Evolutionary conservation across 2,329 filamentous ascomycete species (phyloP), one percentile per base, ranked within the genome.

Genomic region (Hypoxylon sp.): DNA sequence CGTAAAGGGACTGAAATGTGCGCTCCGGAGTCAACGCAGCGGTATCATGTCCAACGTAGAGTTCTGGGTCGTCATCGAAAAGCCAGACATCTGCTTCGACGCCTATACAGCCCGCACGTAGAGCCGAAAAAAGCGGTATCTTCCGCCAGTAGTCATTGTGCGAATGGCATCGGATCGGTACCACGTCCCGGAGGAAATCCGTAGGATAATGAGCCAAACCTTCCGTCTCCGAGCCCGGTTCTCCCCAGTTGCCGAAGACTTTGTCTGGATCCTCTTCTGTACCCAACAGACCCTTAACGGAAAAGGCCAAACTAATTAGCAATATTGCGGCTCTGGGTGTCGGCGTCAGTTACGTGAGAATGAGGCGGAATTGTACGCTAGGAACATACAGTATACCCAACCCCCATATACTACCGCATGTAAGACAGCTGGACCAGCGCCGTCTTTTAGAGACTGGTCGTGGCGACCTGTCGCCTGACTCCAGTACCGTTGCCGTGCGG

Each of bases 91-190:
- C 90, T 2, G 88, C 89, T 76, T 92, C 90, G 3, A 91, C 81
- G 8, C 87, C 84, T 5, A 85, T 84, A 68, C 87, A 90, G 6
- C 87, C 86, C 4, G 83, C 82, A 6, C 79, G 74, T 1, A 89
- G 74, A 20, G 89, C 90, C 10, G 86, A 86, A 69, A 85, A 88
- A 3, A 92, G 79, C 0, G 89, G 89, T 0, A 85, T 79, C 17
- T 80, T 79, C 50, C 87, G 84, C 86, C 87, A 89, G 75, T 91
- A 92, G 74, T 92, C 89, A 69, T 91, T 91, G 72, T 91, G 89
- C 1, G 86, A 89, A 73, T 91, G 88, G 65, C 87, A 89, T 1
- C 80, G 78, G 28, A 88, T 81, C 1, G 87, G 86, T 2, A 79
- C 72, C 17, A 87, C 78, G 50, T 84, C 82, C n/a, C 80, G 79